phyloP scores from a whole-genome alignment of 2,329 filamentous ascomycete genomes.

The Cyclaneusma minus region DNA sequence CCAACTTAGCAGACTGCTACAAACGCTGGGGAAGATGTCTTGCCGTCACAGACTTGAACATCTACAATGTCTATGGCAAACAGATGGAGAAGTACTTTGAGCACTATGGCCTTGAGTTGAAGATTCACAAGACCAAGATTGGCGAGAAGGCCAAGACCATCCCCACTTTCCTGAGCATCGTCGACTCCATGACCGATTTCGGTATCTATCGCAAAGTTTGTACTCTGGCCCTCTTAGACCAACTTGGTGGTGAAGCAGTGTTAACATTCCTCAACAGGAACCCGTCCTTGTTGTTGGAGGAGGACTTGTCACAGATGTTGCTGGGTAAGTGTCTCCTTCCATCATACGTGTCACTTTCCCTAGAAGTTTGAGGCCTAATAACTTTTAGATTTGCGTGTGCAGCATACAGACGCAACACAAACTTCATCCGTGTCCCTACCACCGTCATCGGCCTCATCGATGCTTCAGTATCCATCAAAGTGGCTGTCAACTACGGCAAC shows the following conservation, averaged over 20 bases:
- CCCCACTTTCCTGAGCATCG: conserved; percentile 51
- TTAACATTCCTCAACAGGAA: conserved; percentile 26
- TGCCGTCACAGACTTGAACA: conserved; percentile 57
- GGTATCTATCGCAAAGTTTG: conserved; percentile 47
- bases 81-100: conserved; percentile 53
- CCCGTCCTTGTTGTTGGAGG: conserved; percentile 52
- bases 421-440: conserved; percentile 59
- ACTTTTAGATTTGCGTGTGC: conserved; percentile 48
- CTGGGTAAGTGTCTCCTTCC: conserved; percentile 37
- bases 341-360: conserved; percentile 10
- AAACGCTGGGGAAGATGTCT: conserved; percentile 47
- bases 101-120: conserved; percentile 43
- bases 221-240: conserved; percentile 4
- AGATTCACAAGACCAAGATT: conserved; percentile 58
- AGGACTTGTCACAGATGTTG: conserved; percentile 58
- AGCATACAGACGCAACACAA: conserved; percentile 55
- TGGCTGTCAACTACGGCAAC: conserved; percentile 63
- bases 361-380: conserved; percentile 3
- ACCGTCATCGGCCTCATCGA: conserved; percentile 65
- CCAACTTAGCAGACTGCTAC: conserved; percentile 49
- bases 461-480: conserved; percentile 61
- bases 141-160: conserved; percentile 64
- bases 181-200: conserved; percentile 61
- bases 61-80: conserved; percentile 50
- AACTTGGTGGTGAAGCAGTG: background rate